These are phyloP conservation scores for Candolleomyces aberdarensis DNA, from an alignment of 768 basidiomycete species.

Conservation along the genomic window DNA sequence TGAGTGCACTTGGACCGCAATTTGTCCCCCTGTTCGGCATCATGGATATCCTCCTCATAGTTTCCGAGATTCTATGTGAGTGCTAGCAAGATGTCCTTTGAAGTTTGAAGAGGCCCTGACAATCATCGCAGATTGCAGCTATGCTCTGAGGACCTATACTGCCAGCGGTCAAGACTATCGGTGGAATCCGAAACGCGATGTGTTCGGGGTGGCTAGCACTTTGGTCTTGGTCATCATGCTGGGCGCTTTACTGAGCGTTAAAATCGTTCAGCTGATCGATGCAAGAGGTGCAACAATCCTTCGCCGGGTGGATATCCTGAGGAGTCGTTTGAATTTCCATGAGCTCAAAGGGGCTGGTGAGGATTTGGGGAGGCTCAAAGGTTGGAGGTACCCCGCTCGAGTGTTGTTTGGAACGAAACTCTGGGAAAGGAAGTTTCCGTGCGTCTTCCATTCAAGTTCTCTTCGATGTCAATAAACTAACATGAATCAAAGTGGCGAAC, in stretches of 20 bases:
- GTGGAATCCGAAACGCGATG: constrained; percentile 17
- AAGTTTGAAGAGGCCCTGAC: no score
- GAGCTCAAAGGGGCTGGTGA: background rate
- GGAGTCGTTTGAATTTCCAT: background rate
- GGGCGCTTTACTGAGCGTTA: background rate
- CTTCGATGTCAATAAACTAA: background rate
- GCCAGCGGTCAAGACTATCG: background rate
- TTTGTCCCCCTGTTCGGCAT: no score
- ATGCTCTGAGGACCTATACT: no score
- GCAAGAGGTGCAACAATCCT: background rate
- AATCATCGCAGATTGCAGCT: no score
- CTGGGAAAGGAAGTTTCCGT: background rate
- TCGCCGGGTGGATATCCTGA: background rate
- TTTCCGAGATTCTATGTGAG: no score
- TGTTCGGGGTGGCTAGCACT: background rate
- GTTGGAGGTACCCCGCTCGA: background rate
- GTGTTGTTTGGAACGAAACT: background rate
- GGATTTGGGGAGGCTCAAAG: background rate
- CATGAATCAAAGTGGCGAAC: background rate
- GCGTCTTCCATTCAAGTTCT: background rate
- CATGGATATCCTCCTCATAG: no score
- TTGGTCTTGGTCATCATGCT: background rate
- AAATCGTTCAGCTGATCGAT: background rate
- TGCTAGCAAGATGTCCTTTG: no score
- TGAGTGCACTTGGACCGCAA: no score